Conservation (phyloP, 2,329 filamentous ascomycete genomes). For the Lanzia echinophila region DNA sequence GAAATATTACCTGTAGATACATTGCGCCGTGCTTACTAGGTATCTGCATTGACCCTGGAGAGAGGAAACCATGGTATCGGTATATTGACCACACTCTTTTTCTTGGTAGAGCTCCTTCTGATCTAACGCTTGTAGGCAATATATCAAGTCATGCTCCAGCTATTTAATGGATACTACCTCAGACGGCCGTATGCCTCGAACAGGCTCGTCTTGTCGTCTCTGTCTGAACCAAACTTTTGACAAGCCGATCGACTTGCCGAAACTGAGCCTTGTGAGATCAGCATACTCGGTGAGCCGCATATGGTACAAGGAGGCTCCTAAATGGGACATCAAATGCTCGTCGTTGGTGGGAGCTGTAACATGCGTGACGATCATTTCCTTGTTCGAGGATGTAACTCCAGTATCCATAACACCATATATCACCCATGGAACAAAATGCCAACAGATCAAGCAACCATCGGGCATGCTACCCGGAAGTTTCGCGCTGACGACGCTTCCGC, state of each 20-base stretch:
- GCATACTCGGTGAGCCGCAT: not conserved
- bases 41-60: too few species aligned
- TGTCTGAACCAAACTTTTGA: not conserved
- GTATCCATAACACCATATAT: not conserved
- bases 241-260: not conserved
- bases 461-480: too few species aligned
- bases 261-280: not conserved
- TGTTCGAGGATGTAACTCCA: not conserved
- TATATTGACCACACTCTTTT: too few species aligned
- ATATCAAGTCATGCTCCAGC: too few species aligned
- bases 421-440: not conserved
- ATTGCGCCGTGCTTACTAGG: too few species aligned
- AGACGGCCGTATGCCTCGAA: not conserved
- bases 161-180: not conserved
- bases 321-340: not conserved
- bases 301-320: not conserved
- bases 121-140: too few species aligned
- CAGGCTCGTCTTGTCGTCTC: not conserved
- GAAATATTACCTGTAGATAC: too few species aligned
- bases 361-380: not conserved
- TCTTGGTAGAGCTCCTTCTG: not conserved
- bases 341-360: not conserved
- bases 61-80: too few species aligned
- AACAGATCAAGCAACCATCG: not conserved
- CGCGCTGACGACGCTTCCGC: not conserved